Base-by-base conservation (phyloP, 352 stramenopile genomes). In the Phytophthora lateralis region DNA sequence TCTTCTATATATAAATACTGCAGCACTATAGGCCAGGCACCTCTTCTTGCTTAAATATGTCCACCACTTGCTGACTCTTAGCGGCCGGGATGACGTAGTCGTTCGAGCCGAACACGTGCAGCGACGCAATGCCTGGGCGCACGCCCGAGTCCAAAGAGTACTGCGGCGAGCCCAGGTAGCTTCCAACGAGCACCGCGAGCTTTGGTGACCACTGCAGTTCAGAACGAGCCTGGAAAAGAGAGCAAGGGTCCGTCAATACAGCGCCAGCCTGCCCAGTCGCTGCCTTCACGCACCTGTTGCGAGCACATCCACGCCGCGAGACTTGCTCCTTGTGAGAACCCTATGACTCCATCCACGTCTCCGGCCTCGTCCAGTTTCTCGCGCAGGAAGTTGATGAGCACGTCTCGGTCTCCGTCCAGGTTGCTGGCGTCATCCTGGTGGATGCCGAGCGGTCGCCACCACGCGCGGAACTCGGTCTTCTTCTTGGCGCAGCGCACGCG, bases 271-370 rank as follows among this genome's bases (percentile, higher is more conserved):
- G 15, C 4, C 37, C 18, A 4, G n/a, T 43, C 18, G 11, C 39
- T 30, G 29, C n/a, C 15, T 45, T 50, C 14, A 63, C 49, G 48
- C 21, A 85, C 78, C 67, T 91, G 73, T 12, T 78, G 53, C 10
- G 86, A 85, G 63, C 86, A 93, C 67, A 95, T 82, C 85, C 84
- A 93, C 43, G 86, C 76, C 21, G 84, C 86, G 14, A 95, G 66
- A 52, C 72, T 90, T 15, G 86, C 86, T 34, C 86, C 86, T 61
- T 95, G 86, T 3, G 84, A 93, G 59, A 95, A 95, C 4, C 86
- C 86, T n/a, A 95, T 55, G 4, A 95, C 82, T 30, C 77, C 85
- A 49, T 95, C 86, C 15, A 93, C 66, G 1, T 85, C 66, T 44
- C 84, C 83, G 3, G 90, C 44, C 46, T 85, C 72, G 4, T 69